Base-by-base conservation (phyloP, 441 rosid genomes). In the Gossypium aridum region DNA sequence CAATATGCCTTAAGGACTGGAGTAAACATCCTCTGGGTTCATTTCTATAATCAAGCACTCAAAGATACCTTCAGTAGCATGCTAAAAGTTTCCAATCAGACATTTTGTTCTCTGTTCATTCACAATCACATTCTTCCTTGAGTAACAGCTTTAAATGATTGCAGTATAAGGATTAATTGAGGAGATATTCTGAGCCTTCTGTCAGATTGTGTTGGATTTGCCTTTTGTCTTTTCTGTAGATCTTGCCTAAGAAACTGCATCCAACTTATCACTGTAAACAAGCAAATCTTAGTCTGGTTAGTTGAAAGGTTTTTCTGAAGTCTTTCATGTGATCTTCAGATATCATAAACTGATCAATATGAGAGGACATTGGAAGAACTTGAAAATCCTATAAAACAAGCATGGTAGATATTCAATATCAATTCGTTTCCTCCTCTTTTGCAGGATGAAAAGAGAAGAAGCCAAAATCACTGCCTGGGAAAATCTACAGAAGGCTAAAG, bases 401-500 rank as follows among this genome's bases (percentile, higher is more conserved):
- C 39, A 31, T 13, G 39, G 19, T 19, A 0, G 8, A 7, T 73
- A 8, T 60, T 60, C 49, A 13, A 56, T 45, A n/a, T 57, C 71
- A 54, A 53, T 17, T 9, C 70, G 80, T 77, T 37, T n/a, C 54
- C 72, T 73, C 47, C 16, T 3, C 34, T 17, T 68, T 61, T 69
- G 67, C 86, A 96, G 99, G 83, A 68, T 53, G 17, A 89, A 89
- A 82, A 90, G 90, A 57, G 97, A 92, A 80, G 97, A 92, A 86
- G 94, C 97, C 28, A 89, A 90, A 83, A 91, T 94, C 76, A 87
- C 78, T 20, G 95, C 97, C 23, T 94, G 98, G 98, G 97, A 94
- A 83, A 94, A 92, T 77, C 85, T 94, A 78, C 98, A 94, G 89
- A 94, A 87, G 84, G 98, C 98, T 10, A 91, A 93, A 80, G 98